Base-by-base conservation (phyloP, 2,329 filamentous ascomycete genomes). In the Fusarium sp. region DNA sequence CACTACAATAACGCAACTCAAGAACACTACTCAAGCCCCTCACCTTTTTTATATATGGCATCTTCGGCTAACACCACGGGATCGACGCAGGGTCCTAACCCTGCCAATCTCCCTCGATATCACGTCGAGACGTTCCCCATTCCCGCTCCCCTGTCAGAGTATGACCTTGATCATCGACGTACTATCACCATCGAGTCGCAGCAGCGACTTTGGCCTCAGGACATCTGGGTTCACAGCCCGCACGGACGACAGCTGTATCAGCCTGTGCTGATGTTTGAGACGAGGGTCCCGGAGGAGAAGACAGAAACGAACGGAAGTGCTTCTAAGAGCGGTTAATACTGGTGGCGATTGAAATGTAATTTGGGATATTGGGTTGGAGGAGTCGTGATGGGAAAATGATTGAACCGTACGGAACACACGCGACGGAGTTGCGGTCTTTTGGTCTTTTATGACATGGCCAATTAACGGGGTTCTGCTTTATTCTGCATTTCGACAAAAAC, bases 161-260 rank as follows among this genome's bases (percentile, higher is more conserved):
- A 45, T 37, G 70, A 65, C 31, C 16, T 35, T 10, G 44, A 73
- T 10, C 37, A 73, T 12, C 70, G 70, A 0, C 48, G 48, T 0
- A 70, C 35, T 5, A 60, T 72, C 19, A 70, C 42, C 3, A 58
- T 72, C 11, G 25, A 60, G 8, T 60, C 63, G 0, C 39, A 63
- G 19, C 62, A 46, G 16, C 37, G 44, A 3, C 37, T 49, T 6
- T 72, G 55, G 42, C 72, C 72, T 0, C 64, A 74, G 45, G 72
- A 74, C 25, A 69, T 74, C 19, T 74, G 72, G 72, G 42, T 74
- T n/a, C 27, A 72, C 27, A 57, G 44, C 27, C 69, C 69, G 3
- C 44, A 35, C 7, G 60, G 51, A 2, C 64, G 63, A 12, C 68
- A 69, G 23, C 60, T 74, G 16, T 74, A 74, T 16, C 72, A 74